phyloP scores from a whole-genome alignment of 495 filamentous ascomycete genomes.

The Podospora didyma region DNA sequence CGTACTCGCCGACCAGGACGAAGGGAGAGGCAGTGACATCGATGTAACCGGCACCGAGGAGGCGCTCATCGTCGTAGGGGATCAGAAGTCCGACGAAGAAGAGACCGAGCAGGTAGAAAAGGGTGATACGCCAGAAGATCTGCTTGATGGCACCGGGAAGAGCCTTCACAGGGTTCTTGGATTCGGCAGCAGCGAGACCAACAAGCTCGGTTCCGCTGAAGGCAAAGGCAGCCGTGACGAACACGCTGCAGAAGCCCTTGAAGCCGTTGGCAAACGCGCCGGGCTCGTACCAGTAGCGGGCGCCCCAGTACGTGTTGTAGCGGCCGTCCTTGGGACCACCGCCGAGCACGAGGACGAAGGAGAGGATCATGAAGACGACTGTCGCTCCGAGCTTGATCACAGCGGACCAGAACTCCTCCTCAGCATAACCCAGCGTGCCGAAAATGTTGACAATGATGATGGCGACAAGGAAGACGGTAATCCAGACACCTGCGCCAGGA shows the following conservation, averaged over 20 bases:
- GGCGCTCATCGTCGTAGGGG: constrained; percentile 46
- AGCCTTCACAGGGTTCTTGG: constrained; percentile 58
- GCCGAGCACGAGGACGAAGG: constrained; percentile 65
- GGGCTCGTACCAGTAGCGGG: constrained; percentile 60
- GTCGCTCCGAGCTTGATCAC: constrained; percentile 58
- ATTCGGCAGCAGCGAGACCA: constrained; percentile 69
- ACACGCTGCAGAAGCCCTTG: constrained; percentile 67
- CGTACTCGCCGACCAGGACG: constrained; percentile 64
- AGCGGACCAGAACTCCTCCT: constrained; percentile 56
- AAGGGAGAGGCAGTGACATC: constrained; percentile 66
- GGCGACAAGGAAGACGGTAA: constrained; percentile 51
- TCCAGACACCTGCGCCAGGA: constrained; percentile 52
- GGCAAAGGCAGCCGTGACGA: constrained; percentile 71
- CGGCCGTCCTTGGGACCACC: constrained; percentile 51
- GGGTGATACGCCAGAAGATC: constrained; percentile 68
- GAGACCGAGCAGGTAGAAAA: constrained; percentile 71
- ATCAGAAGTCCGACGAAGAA: constrained; percentile 73
- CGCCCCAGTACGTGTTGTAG: constrained; percentile 56
- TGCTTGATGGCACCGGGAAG: constrained; percentile 67
- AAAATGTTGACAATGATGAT: constrained; percentile 66
- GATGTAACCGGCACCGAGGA: constrained; percentile 48
- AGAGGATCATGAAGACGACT: constrained; percentile 67
- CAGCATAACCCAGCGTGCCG: constrained; percentile 67
- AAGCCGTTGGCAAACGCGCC: constrained; percentile 70
- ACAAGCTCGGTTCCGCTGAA: constrained; percentile 70